A percentile compares a stretch with the other conserved stretches of the same genome.
phyloP scores from a whole-genome alignment of 495 filamentous ascomycete species.

The Neurospora sp. region DNA sequence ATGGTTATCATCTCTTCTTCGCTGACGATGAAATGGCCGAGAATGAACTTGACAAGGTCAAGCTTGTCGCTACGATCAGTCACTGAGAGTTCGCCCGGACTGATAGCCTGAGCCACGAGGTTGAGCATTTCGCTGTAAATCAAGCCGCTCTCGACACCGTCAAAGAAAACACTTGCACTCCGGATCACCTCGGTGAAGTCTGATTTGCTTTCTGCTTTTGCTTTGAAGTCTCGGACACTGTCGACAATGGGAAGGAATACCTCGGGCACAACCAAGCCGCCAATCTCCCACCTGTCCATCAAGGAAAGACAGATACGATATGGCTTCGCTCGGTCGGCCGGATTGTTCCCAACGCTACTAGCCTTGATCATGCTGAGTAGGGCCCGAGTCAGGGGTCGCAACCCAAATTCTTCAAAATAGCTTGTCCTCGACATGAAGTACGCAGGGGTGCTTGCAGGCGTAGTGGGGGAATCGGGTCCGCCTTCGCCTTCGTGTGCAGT shows the following conservation, averaged over 20 bases:
- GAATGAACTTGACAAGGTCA: constrained; percentile 67
- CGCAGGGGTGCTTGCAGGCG: constrained; percentile 32
- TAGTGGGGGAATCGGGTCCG: constrained; percentile 38
- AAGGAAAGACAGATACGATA: constrained; percentile 87
- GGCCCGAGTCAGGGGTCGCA: constrained; percentile 62
- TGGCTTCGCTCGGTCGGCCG: constrained; percentile 69
- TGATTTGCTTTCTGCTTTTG: constrained; percentile 43
- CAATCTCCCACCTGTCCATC: constrained; percentile 98
- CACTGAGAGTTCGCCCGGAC: constrained; percentile 27
- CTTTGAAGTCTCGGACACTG: constrained; percentile 63
- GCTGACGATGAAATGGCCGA: constrained; percentile 80
- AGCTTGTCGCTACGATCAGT: constrained; percentile 48
- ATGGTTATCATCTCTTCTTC: constrained; percentile 91
- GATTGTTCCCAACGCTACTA: constrained; percentile 29
- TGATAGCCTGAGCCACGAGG: constrained; percentile 48
- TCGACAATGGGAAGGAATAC: constrained; percentile 81
- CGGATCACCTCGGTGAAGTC: constrained; percentile 79
- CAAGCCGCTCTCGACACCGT: constrained; percentile 86
- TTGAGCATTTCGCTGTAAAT: constrained; percentile 78
- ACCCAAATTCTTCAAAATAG: constrained; percentile 75
- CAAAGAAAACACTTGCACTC: constrained; percentile 92
- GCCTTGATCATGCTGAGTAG: constrained; percentile 65
- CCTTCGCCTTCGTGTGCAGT: constrained; percentile 33
- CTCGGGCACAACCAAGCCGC: constrained; percentile 73
- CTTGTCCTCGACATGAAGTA: constrained; percentile 40